These are phyloP conservation scores for Globisporangium apiculatum DNA, from an alignment of 352 stramenopile genomes.

Conservation along the genomic window DNA sequence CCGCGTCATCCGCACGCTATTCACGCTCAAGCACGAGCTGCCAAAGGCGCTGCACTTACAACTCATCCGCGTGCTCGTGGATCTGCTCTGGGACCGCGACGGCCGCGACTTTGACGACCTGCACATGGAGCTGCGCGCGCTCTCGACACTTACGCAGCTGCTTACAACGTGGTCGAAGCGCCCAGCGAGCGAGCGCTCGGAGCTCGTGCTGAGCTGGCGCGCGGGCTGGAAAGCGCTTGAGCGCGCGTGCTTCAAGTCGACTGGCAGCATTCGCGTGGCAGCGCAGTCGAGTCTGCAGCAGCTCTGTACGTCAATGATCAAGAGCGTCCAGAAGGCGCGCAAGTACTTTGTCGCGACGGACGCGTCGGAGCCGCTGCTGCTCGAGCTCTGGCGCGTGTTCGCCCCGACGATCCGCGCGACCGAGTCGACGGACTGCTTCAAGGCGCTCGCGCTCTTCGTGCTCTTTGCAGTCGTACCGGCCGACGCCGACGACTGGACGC, in stretches of 20 bases:
- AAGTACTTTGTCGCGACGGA: slow-evolving; percentile 27
- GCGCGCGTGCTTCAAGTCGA: slow-evolving; percentile 39
- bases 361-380: slow-evolving; percentile 22
- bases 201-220: slow-evolving; percentile 41
- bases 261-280: slow-evolving; percentile 25
- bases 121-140: slow-evolving; percentile 40
- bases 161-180: slow-evolving; percentile 50
- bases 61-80: slow-evolving; percentile 39
- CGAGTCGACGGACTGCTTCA: slow-evolving; percentile 48
- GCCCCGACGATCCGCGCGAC: slow-evolving; percentile 29
- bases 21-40: slow-evolving; percentile 60
- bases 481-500: slow-evolving; percentile 3
- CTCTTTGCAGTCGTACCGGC: slow-evolving; percentile 29
- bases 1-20: slow-evolving; percentile 44
- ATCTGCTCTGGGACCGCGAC: slow-evolving; percentile 38
- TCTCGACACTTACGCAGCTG: slow-evolving; percentile 34
- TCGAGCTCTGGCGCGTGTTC: slow-evolving; percentile 49
- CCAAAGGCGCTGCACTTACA: slow-evolving; percentile 26
- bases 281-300: slow-evolving; percentile 30
- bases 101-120: slow-evolving; percentile 37
- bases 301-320: slow-evolving; percentile 33
- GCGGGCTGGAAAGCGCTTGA: slow-evolving; percentile 34
- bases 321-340: slow-evolving; percentile 45
- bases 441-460: slow-evolving; percentile 54
- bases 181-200: slow-evolving; percentile 5